Conservation (phyloP, 305 asterid species). For the Fraxinus baroniana region DNA sequence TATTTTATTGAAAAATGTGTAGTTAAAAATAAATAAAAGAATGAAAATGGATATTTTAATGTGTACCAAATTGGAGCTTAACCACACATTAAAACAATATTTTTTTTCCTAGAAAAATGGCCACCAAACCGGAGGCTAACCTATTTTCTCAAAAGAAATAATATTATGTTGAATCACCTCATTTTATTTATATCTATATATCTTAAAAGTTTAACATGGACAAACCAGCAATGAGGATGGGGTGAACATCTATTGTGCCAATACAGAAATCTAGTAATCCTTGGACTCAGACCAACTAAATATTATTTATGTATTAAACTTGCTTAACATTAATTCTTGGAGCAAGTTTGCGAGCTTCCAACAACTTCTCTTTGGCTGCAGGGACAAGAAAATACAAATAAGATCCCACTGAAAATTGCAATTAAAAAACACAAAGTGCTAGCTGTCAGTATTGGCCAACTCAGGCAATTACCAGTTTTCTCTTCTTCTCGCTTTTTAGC, state of each 20-base stretch:
- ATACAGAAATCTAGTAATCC: constrained; percentile 11
- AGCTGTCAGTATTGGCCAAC: background rate
- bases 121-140: background rate
- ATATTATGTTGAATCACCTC: background rate
- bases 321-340: constrained; percentile 15
- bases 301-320: background rate
- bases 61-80: no score
- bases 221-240: background rate
- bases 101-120: no score
- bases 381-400: background rate
- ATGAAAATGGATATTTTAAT: no score
- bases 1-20: no score
- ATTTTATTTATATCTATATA: background rate
- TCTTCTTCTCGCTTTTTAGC: constrained; percentile 96
- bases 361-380: constrained; percentile 76
- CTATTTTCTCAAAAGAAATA: background rate
- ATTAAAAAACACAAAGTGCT: background rate
- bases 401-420: background rate
- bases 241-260: background rate
- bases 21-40: no score
- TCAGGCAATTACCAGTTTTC: constrained; percentile 64
- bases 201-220: background rate
- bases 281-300: background rate
- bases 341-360: constrained; percentile 56
- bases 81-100: no score